Evolutionary conservation across 306 rosid species (phyloP).

Genomic region (Cicer judaicum): DNA sequence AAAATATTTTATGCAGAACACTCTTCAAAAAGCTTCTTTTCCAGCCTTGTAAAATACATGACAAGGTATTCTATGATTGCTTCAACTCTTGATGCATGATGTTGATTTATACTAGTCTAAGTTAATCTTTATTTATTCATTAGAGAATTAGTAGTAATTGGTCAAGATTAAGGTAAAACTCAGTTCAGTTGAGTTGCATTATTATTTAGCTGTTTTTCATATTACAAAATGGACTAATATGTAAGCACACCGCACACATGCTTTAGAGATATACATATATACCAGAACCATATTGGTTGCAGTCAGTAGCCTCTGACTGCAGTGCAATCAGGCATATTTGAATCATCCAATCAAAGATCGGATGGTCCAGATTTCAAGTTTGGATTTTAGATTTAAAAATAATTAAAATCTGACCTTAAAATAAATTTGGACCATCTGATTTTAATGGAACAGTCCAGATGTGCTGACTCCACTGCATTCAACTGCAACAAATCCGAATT

Average conservation of each 20-base stretch:
- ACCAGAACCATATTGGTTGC: too few relatives aligned
- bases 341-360: too few relatives aligned
- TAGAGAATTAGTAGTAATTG: not conserved
- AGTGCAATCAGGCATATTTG: too few relatives aligned
- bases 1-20: slow-evolving; percentile 74
- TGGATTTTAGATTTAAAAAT: too few relatives aligned
- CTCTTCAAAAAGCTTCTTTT: slow-evolving; percentile 71
- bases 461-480: too few relatives aligned
- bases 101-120: not conserved
- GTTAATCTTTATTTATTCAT: not conserved
- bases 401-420: too few relatives aligned
- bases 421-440: too few relatives aligned
- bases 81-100: slow-evolving; percentile 1
- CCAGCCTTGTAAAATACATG: slow-evolving; percentile 73
- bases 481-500: too few relatives aligned
- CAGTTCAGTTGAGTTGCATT: not conserved
- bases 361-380: too few relatives aligned
- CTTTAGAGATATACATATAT: too few relatives aligned
- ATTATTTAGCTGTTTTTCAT: not conserved
- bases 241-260: not conserved
- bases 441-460: too few relatives aligned
- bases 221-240: not conserved
- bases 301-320: too few relatives aligned
- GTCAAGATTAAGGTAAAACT: slow-evolving; percentile 6
- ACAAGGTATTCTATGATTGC: slow-evolving; percentile 63